A percentile compares a stretch with the other conserved stretches of the same genome.
Evolutionary conservation across 495 filamentous ascomycete genomes (phyloP).

Genomic region (Clohesyomyces aquaticus): DNA sequence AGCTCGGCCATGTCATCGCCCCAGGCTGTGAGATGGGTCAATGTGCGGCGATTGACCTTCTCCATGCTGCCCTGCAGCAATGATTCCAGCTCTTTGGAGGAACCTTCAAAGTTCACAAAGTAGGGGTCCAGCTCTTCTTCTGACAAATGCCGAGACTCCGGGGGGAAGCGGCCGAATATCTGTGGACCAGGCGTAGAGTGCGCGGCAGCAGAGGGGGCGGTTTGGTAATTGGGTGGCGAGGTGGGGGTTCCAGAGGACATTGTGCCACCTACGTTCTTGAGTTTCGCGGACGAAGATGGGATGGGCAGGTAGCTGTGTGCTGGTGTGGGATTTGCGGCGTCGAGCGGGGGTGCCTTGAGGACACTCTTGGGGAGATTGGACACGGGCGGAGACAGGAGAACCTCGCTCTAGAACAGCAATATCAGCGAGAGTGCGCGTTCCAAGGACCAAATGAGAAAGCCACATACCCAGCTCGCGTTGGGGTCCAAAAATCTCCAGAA

Average conservation of each 20-base stretch:
- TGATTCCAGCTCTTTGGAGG: slow-evolving; percentile 83
- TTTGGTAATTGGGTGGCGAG: slow-evolving; percentile 52
- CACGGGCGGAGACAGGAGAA: slow-evolving; percentile 85
- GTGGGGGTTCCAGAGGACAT: slow-evolving; percentile 58
- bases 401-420: slow-evolving; percentile 70
- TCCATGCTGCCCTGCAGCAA: slow-evolving; percentile 91
- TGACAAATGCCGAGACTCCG: slow-evolving; percentile 70
- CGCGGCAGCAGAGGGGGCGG: slow-evolving; percentile 57
- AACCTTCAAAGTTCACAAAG: slow-evolving; percentile 86
- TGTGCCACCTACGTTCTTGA: slow-evolving; percentile 63
- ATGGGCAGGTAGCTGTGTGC: slow-evolving; percentile 87
- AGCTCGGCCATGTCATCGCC: slow-evolving; percentile 90
- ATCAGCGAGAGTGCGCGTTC: slow-evolving; percentile 4
- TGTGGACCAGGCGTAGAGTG: slow-evolving; percentile 66
- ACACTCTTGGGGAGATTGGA: slow-evolving; percentile 90
- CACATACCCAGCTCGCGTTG: slow-evolving; percentile 93
- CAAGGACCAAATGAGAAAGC: background rate
- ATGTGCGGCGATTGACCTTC: slow-evolving; percentile 87
- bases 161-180: slow-evolving; percentile 79
- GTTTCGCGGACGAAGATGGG: slow-evolving; percentile 80
- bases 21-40: slow-evolving; percentile 78
- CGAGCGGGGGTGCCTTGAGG: slow-evolving; percentile 88
- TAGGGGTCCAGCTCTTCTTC: slow-evolving; percentile 95
- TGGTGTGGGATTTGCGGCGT: slow-evolving; percentile 86
- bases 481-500: slow-evolving; percentile 98